phyloP scores from a whole-genome alignment of 2,329 filamentous ascomycete species.

The Botrytis cinerea region DNA sequence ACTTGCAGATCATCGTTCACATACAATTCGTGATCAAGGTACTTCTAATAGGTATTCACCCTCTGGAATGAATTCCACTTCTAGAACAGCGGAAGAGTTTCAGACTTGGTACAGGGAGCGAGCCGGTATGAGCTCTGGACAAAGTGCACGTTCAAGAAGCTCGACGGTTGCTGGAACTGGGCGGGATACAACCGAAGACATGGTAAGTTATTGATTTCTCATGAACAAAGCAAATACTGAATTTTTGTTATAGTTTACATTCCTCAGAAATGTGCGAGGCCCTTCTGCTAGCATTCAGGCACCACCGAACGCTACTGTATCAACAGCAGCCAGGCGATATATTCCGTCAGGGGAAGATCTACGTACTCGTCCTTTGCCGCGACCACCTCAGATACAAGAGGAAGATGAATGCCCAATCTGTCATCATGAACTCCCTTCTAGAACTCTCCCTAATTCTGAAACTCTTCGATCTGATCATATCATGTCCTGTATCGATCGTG shows the following conservation, averaged over 20 bases:
- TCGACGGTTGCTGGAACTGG: constrained; percentile 21
- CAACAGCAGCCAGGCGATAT: constrained; percentile 19
- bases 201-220: constrained; percentile 14
- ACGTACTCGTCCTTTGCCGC: constrained; percentile 28
- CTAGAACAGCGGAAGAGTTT: constrained; percentile 14
- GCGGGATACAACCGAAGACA: constrained; percentile 22
- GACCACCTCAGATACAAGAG: constrained; percentile 55
- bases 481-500: constrained; percentile 52
- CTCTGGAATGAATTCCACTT: neutral
- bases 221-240: neutral
- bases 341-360: constrained; percentile 23
- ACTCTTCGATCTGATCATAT: constrained; percentile 60
- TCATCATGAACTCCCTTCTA: constrained; percentile 67
- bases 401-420: constrained; percentile 82
- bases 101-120: constrained; percentile 23
- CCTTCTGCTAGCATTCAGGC: constrained; percentile 16
- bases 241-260: constrained; percentile 5
- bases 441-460: constrained; percentile 55
- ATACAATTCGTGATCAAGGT: constrained; percentile 4
- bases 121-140: constrained; percentile 5
- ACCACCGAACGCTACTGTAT: neutral
- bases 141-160: constrained; percentile 18
- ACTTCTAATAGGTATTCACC: neutral
- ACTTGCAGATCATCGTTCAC: constrained; percentile 17
- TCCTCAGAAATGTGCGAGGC: constrained; percentile 16